Evolutionary conservation across 2,329 filamentous ascomycete species (phyloP), one percentile per base, ranked within the genome.

Genomic region (Cercospora zeina): DNA sequence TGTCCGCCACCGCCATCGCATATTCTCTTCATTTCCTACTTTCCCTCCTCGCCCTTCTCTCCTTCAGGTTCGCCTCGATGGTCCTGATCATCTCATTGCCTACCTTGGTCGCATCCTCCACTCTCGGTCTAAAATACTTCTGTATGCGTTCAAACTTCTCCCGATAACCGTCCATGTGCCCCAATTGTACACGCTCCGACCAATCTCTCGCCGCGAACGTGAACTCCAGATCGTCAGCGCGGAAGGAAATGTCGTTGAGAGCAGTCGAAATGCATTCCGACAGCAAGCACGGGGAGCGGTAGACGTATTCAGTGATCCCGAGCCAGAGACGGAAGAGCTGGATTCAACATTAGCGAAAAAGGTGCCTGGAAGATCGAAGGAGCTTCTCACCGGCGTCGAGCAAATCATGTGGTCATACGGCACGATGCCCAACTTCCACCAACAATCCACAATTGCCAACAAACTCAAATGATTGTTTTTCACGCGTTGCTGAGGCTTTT

Each of bases 341-440:
- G 19, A n/a, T 10, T 1, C 11, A 14, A 21, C 30, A 19, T 61
- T 19, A 27, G 24, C 24, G 6, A 27, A 3, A 27, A 27, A 19
- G 6, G 13, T 4, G 45, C 7, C 13, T 42, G 13, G n/a, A 27
- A 11, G 14, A 27, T 27, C 3, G 24, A 27, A 49, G 9, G 30
- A n/a, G 2, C 79, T 83, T 34, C 31, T 74, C 73, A 87, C 85
- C 54, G 95, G 95, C 39, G 95, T 99, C 58, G 92, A 96, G 80
- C 95, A 99, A 69, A 99, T 96, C 93, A 99, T 99, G 80, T 99
- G 96, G 77, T 99, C 93, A 76, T 99, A 99, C 0, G 95, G 95
- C 53, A 96, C 89, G 71, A 97, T 99, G 34, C 87, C 89, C 50
- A 97, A 83, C 68, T 91, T 90, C 74, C 90, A 95, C 95, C 95